Evolutionary conservation across 2,329 filamentous ascomycete species (phyloP), one percentile per base, ranked within the genome.

Genomic region (Paecilomyces sp.): DNA sequence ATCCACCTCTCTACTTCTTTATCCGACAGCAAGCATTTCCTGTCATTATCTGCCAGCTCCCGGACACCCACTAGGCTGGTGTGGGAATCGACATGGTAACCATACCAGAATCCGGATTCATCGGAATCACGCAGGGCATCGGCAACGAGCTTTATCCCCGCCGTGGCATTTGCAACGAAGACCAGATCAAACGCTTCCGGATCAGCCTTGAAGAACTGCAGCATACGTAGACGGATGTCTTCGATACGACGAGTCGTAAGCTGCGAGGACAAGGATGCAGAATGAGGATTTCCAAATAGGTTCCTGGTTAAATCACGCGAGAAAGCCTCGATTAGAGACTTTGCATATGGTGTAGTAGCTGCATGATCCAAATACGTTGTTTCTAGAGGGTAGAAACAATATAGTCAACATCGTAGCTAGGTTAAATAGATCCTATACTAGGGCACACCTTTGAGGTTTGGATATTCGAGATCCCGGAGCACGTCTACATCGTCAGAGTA

Each of bases 201-300:
- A 63, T 92, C 86, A 2, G 92, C 92, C 52, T 88, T 87, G 75
- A 97, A 92, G 67, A 95, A 91, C 1, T 80, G 80, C 33, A 97
- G 77, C 2, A 90, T 80, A 13, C 85, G 82, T 36, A 91, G 75
- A 8, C 93, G 85, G 31, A 88, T 80, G 72, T 92, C 85, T 64
- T 96, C 92, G 59, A 96, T 85, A 5, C 88, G 83, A 1, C 83
- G 81, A 0, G 89, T 88, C 0, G 90, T 88, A 33, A 87, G 80
- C 68, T 94, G 91, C 0, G 93, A 96, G 2, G 92, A 88, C 13
- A 83, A 79, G 1, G 92, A 96, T 56, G 86, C 88, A 0, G 93
- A 97, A 75, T 97, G 93, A 0, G 93, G 93, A 63, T 97, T 97
- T 41, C 92, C 93, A 66, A 92, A 92, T 0, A 97, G 79, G 66